Evolutionary conservation across 352 stramenopile genomes (phyloP).

Genomic region (Phytophthora colocasiae): DNA sequence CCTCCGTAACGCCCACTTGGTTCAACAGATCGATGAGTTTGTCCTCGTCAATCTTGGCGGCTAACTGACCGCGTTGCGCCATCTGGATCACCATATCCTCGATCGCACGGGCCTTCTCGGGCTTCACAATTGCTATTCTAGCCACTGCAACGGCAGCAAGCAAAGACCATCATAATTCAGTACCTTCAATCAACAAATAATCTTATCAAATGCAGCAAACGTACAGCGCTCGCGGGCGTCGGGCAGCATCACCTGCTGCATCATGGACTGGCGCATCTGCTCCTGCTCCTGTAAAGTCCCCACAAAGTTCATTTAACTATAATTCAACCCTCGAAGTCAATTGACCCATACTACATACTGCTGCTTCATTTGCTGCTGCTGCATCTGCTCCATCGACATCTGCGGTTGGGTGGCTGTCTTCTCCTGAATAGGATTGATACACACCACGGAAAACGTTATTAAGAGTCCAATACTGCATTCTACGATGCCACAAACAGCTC

Average conservation of each 20-base stretch:
- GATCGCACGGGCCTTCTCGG: slow-evolving; percentile 84
- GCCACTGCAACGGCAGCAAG: slow-evolving; percentile 60
- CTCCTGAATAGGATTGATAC: slow-evolving; percentile 9
- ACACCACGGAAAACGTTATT: neutral
- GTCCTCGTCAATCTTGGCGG: slow-evolving; percentile 84
- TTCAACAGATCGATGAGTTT: slow-evolving; percentile 88
- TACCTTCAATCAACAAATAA: neutral
- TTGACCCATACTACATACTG: slow-evolving; percentile 45
- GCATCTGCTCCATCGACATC: slow-evolving; percentile 86
- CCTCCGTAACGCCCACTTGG: slow-evolving; percentile 76
- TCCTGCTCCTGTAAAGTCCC: slow-evolving; percentile 63
- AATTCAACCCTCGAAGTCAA: too few species aligned
- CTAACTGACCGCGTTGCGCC: slow-evolving; percentile 83
- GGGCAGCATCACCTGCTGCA: slow-evolving; percentile 82
- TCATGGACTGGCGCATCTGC: slow-evolving; percentile 79
- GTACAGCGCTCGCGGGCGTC: slow-evolving; percentile 82
- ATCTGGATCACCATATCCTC: slow-evolving; percentile 90
- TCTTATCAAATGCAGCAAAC: slow-evolving; percentile 18
- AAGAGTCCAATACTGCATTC: neutral
- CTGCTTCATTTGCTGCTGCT: slow-evolving; percentile 87
- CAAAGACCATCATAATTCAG: neutral
- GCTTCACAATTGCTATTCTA: slow-evolving; percentile 90
- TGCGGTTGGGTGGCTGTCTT: slow-evolving; percentile 29
- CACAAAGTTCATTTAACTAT: neutral
- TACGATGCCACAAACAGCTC: neutral